Base-by-base conservation (phyloP, 129 eudicot genomes). In the Silybum marianum region DNA sequence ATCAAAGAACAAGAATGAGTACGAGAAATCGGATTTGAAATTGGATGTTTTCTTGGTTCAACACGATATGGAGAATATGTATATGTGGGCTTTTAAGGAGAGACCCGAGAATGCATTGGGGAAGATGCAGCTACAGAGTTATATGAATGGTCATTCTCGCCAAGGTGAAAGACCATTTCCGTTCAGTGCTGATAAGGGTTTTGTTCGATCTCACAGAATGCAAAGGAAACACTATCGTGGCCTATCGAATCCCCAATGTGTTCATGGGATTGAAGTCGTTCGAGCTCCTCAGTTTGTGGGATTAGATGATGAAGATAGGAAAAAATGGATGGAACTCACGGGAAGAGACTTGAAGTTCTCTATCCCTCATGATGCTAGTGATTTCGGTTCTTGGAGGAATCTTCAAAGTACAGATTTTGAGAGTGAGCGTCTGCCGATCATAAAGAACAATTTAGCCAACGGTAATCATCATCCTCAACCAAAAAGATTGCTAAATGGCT, bases 191-290 rank as follows among this genome's bases (percentile, higher is more conserved):
- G 87, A 87, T 58, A 87, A 76, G 77, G 90, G 90, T 3, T 87
- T 87, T 62, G 85, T 85, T 79, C 82, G 91, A 58, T 88, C 91
- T 14, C 91, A 88, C 71, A 84, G 83, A 70, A 87, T 87, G 90
- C 90, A 87, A 86, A 87, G 90, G 65, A 87, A 87, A 63, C 88
- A 88, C 58, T 88, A 88, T 66, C 79, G 91, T 75, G 91, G 91
- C 70, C 86, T 88, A 4, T 88, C 91, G n/a, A 88, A 88, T 62
- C 91, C 91, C 51, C 91, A 88, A 63, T 88, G 91, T 82, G 86
- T 88, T 74, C 91, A 88, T 82, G 91, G 91, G 28, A 88, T 88
- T 54, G 91, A 88, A 82, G 79, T 88, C 51, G 88, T 88, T 36
- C 88, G 84, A 65, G 26, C 87, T 13, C 92, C 92, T 60, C 83